Base-by-base conservation (phyloP, 768 basidiomycete species). In the Boletus rubroflammeus region DNA sequence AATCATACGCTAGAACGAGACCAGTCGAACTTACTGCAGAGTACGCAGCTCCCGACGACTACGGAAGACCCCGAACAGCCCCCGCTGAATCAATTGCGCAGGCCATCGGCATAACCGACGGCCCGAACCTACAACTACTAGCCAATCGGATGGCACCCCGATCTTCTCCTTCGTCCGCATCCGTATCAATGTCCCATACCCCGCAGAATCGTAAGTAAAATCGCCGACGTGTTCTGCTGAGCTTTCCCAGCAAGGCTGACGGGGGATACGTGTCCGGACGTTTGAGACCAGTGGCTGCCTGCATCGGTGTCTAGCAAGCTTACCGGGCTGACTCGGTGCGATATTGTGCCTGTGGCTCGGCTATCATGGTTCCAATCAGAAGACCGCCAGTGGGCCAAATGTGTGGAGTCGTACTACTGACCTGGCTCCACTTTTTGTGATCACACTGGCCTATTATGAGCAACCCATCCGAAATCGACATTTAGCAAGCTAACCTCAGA, bases 251-350 rank as follows among this genome's bases (percentile, higher is more conserved):
- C 35, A 17, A 28, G 19, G 10, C n/a, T 15, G n/a, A 21, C 15
- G n/a, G 29, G 17, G 17, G 1, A 1, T 10, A 25, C 40, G 40
- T 17, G 41, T 25, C 41, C 14, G 9, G 15, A 26, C 23, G 41
- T 9, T 26, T 10, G 26, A 10, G 26, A 46, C 49, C 36, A n/a
- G 50, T 52, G 5, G 10, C 9, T 13, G 32, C 6, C 36, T 28
- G 6, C n/a, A 23, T 15, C 65, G 65, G 65, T 32, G 28, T 59
- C 21, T 36, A 50, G 15, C 9, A 34, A 39, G 21, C 19, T 58
- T 2, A 35, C 65, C 65, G 65, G 50, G 23, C 28, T 67, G 65
- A 67, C 53, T 57, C 56, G 26, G 47, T 40, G 36, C 38, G 14
- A 43, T 43, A 8, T 43, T 15, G 50, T 57, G 17, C 51, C 54